A percentile compares a stretch with the other conserved stretches of the same genome.
phyloP scores from a whole-genome alignment of 148 eudicot species.

The Diospyros kaki region DNA sequence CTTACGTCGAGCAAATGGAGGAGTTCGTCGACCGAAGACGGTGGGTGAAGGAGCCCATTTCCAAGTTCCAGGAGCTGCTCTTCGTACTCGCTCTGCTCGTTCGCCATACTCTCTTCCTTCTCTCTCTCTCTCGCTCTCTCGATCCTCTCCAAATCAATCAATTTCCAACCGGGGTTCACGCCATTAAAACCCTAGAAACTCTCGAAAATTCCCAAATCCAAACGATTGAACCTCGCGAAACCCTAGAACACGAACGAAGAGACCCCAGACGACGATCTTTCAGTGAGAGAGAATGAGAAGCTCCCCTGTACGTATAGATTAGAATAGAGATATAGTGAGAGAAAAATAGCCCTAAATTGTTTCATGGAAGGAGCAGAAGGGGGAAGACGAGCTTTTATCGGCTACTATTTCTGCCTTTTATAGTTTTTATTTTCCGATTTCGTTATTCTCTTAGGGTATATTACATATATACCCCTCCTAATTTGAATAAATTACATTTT shows the following conservation, averaged over 20 bases:
- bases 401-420: too few relatives aligned
- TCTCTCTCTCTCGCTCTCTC: neutral
- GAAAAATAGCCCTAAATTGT: too few relatives aligned
- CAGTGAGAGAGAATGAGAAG: neutral
- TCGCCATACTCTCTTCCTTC: slow-evolving; percentile 28
- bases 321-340: neutral
- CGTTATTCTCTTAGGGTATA: too few relatives aligned
- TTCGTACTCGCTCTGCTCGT: slow-evolving; percentile 44
- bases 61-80: slow-evolving; percentile 50
- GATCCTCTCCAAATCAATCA: neutral
- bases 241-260: neutral
- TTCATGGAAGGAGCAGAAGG: too few relatives aligned
- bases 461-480: too few relatives aligned
- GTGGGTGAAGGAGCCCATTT: slow-evolving; percentile 39
- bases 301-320: neutral
- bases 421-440: too few relatives aligned
- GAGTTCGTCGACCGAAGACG: slow-evolving; percentile 39
- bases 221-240: neutral
- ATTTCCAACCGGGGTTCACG: neutral
- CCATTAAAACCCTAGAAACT: neutral
- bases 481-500: too few relatives aligned
- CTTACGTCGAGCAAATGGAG: slow-evolving; percentile 63
- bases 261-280: neutral
- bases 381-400: too few relatives aligned
- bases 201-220: neutral